Base-by-base conservation (phyloP, 2,329 filamentous ascomycete species). In the Sordariomycetes sp. region DNA sequence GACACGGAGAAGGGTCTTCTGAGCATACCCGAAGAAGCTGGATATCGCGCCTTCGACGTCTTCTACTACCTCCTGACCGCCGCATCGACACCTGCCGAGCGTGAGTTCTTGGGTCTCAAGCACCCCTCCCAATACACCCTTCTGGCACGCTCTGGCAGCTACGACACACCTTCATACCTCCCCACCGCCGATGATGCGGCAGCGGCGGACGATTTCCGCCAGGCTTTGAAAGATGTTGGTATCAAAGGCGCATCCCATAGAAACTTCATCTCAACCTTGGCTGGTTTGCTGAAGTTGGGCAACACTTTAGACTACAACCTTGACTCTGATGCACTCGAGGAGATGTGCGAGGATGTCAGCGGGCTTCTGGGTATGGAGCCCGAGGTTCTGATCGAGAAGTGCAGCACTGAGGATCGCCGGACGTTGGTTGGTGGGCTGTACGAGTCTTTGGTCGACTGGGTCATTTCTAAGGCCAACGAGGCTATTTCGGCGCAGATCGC, bases 61-160 rank as follows among this genome's bases (percentile, higher is more conserved):
- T 96, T 98, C 53, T 96, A 98, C 63, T 96, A 95, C 49, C 75
- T 98, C 1, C 70, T 96, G 27, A 93, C 88, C 1, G 87, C 84
- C n/a, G 83, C 85, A 1, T 94, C 92, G 0, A 92, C 86, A 2
- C 78, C 82, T 4, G 81, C 86, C 2, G 92, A 98, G 61, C 72
- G 86, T 36, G 90, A 96, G 53, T 94, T 88, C 40, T 64, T 98
- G 11, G 79, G 82, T 18, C 71, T 98, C 20, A 83, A 86, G 58
- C 68, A 78, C 8, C 75, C 85, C 3, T 82, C 84, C 4, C 70
- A 74, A 28, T 98, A 96, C 55, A 61, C 77, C 6, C 66, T 98
- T 2, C 68, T 98, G 14, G 78, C 83, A 41, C 80, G 79, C 46
- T 94, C 90, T 3, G 81, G 79, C 30, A 95, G 88, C 0, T 96